phyloP scores from a whole-genome alignment of 2,329 filamentous ascomycete genomes.

The Anthostomella pinea region DNA sequence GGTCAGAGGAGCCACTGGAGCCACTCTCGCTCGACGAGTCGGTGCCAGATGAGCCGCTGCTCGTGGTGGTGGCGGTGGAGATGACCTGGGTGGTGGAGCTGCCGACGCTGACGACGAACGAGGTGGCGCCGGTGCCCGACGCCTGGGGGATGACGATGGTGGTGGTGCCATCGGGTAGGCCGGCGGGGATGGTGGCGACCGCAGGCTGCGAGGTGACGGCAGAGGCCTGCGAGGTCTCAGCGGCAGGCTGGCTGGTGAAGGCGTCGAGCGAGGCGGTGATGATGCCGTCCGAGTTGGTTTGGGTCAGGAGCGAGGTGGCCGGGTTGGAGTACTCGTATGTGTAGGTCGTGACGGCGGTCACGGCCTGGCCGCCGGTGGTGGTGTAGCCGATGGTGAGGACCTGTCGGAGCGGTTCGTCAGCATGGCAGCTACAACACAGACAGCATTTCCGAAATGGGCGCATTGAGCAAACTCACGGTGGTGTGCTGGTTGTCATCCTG shows the following conservation, averaged over 20 bases:
- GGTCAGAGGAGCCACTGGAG: no score
- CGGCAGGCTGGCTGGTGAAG: conserved; percentile 5
- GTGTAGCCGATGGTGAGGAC: conserved; percentile 12
- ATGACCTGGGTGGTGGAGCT: conserved; percentile 11
- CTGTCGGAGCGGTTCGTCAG: conserved; percentile 8
- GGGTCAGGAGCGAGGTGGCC: conserved; percentile 12
- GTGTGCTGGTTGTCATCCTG: conserved; percentile 11
- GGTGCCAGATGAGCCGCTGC: conserved; percentile 1
- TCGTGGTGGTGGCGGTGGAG: conserved; percentile 4
- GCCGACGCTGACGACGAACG: conserved; percentile 13
- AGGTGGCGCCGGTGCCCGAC: conserved; percentile 9
- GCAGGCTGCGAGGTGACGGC: conserved; percentile 12
- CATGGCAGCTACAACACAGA: no score
- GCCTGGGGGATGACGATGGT: conserved; percentile 9
- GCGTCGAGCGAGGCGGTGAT: conserved; percentile 12
- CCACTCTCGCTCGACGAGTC: no score
- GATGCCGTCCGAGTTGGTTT: conserved; percentile 18
- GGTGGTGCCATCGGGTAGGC: conserved; percentile 9
- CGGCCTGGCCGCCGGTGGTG: conserved; percentile 8
- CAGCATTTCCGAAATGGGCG: not conserved
- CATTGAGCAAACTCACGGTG: conserved; percentile 9
- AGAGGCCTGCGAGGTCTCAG: conserved; percentile 12
- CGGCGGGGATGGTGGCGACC: conserved; percentile 41
- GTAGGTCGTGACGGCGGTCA: conserved; percentile 13
- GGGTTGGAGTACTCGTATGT: conserved; percentile 18